These are phyloP conservation scores for Soucietia sequanensis DNA, from an alignment of 805 yeast species.

Conservation along the genomic window DNA sequence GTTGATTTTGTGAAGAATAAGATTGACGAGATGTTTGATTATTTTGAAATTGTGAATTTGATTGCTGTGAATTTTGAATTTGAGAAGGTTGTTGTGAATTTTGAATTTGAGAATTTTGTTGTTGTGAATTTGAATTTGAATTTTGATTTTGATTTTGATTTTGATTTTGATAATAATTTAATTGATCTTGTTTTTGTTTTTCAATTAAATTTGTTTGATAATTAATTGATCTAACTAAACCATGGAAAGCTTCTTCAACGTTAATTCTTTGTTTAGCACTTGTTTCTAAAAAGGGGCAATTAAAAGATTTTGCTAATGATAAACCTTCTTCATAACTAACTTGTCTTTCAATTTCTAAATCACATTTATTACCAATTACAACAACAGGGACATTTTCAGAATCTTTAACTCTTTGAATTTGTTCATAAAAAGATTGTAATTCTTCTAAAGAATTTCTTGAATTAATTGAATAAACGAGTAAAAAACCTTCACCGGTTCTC, in stretches of 20 bases:
- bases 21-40: too few species aligned
- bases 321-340: conserved; percentile 66
- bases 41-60: too few species aligned
- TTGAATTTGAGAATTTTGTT: too few species aligned
- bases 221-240: conserved; percentile 58
- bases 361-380: conserved; percentile 79
- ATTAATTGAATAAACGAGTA: conserved; percentile 85
- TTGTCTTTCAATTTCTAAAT: conserved; percentile 72
- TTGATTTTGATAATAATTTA: too few species aligned
- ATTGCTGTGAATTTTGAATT: too few species aligned
- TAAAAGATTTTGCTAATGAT: conserved; percentile 60
- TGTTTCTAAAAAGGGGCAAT: conserved; percentile 82
- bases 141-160: too few species aligned
- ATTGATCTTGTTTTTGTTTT: neutral
- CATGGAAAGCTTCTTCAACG: conserved; percentile 82
- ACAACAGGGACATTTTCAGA: conserved; percentile 70
- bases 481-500: conserved; percentile 94
- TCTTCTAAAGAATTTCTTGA: conserved; percentile 85
- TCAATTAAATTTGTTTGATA: conserved; percentile 11
- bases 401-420: conserved; percentile 75
- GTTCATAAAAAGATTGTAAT: conserved; percentile 73
- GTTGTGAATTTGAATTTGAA: too few species aligned
- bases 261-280: conserved; percentile 89
- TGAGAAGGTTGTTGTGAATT: too few species aligned
- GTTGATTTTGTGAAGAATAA: neutral